Percentiles rank a stretch among this genome's conserved stretches.
Evolutionary conservation across 495 filamentous ascomycete genomes (phyloP).

Genomic region (Tuber microsphaerosporum): DNA sequence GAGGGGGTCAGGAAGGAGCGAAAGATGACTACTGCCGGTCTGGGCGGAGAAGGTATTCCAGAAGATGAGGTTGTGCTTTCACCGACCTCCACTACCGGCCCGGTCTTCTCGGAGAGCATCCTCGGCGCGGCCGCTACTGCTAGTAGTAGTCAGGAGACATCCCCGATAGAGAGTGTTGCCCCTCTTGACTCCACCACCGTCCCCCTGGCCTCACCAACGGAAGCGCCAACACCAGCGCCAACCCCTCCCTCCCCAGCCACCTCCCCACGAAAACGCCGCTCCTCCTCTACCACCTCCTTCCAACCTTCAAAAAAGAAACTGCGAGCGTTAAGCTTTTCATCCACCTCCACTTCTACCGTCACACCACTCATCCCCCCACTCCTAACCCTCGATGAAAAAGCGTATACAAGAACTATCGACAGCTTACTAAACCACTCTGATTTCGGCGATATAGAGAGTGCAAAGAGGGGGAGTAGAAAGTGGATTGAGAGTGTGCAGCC

Average conservation of each 20-base stretch:
- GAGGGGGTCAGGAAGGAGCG: conserved; percentile 48
- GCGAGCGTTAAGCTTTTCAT: conserved; percentile 28
- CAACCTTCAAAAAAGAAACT: conserved; percentile 40
- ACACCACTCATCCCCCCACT: conserved; percentile 43
- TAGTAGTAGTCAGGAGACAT: not conserved
- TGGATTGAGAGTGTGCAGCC: conserved; percentile 58
- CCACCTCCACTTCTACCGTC: conserved; percentile 31
- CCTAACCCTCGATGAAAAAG: conserved; percentile 60
- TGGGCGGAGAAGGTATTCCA: not conserved
- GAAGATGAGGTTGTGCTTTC: conserved; percentile 13
- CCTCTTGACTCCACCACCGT: conserved; percentile 4
- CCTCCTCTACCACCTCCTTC: conserved; percentile 34
- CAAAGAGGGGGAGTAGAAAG: conserved; percentile 58
- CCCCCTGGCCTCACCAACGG: not conserved
- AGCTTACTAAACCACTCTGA: conserved; percentile 71
- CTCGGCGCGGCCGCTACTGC: not conserved
- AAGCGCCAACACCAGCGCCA: conserved; percentile 8
- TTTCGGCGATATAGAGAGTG: conserved; percentile 66
- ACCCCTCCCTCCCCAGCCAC: conserved; percentile 9
- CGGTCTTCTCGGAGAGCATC: conserved; percentile 4
- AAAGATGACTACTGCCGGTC: conserved; percentile 11
- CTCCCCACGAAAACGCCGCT: conserved; percentile 27
- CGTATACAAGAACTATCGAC: conserved; percentile 71
- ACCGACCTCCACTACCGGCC: not conserved
- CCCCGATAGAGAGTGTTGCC: conserved; percentile 9